A percentile compares a stretch with the other conserved stretches of the same genome.
phyloP scores from a whole-genome alignment of 768 basidiomycete species.

The Neoboletus brunneissimus region DNA sequence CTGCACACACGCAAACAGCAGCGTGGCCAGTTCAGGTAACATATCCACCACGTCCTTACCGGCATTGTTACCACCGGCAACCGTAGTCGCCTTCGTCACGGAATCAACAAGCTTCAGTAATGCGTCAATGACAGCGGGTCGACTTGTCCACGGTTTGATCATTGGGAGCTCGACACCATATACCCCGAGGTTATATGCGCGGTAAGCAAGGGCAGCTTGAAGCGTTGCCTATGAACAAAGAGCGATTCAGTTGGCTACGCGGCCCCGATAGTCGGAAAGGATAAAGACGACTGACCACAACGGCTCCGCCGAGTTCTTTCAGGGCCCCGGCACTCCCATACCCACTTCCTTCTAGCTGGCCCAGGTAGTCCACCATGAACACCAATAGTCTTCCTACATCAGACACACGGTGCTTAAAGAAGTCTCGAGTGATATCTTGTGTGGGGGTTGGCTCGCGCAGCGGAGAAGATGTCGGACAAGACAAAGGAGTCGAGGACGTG shows the following conservation, averaged over 20 bases:
- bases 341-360: slow-evolving; percentile 24
- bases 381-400: slow-evolving; percentile 69
- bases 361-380: slow-evolving; percentile 44
- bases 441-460: slow-evolving; percentile 47
- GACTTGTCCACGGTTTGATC: slow-evolving; percentile 84
- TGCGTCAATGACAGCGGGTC: slow-evolving; percentile 61
- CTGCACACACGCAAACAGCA: slow-evolving; percentile 62
- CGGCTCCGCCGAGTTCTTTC: slow-evolving; percentile 43
- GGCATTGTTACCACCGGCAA: slow-evolving; percentile 5
- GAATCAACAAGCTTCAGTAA: slow-evolving; percentile 69
- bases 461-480: slow-evolving; percentile 21
- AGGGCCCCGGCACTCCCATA: slow-evolving; percentile 22
- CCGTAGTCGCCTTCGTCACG: slow-evolving; percentile 39
- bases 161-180: slow-evolving; percentile 76
- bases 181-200: slow-evolving; percentile 63
- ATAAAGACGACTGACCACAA: slow-evolving; percentile 50
- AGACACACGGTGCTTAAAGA: slow-evolving; percentile 70
- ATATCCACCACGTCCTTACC: slow-evolving; percentile 46
- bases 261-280: background rate
- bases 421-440: slow-evolving; percentile 78
- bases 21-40: slow-evolving; percentile 61
- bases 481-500: slow-evolving; percentile 13
- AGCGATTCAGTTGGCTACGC: background rate
- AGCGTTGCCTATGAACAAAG: slow-evolving; percentile 55
- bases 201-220: slow-evolving; percentile 70